phyloP scores from a whole-genome alignment of 805 yeast species.

The Yarrowia keelungensis region DNA sequence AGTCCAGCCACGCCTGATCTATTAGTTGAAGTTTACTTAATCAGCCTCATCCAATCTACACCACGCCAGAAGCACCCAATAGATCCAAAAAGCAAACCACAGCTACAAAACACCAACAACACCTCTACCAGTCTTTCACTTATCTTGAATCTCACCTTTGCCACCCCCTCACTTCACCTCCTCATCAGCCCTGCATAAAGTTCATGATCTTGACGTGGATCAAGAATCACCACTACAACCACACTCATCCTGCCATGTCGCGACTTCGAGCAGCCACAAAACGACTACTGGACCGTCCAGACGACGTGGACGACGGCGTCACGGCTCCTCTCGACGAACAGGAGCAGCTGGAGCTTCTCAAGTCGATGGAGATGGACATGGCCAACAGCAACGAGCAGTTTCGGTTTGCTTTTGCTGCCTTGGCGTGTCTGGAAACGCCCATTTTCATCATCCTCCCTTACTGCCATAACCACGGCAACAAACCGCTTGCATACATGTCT shows the following conservation, averaged over 20 bases:
- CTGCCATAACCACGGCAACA: constrained; percentile 42
- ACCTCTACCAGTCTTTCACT: too few species aligned
- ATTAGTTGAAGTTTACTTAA: too few species aligned
- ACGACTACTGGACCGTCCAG: constrained; percentile 40
- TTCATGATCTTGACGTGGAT: not conserved
- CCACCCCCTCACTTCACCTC: too few species aligned
- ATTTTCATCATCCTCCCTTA: constrained; percentile 46
- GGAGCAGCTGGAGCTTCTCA: constrained; percentile 48
- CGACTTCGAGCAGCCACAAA: constrained; percentile 43
- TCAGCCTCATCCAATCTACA: too few species aligned
- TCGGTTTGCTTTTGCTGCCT: constrained; percentile 45
- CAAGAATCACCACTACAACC: too few species aligned
- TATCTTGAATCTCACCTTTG: too few species aligned
- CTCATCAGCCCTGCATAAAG: not conserved
- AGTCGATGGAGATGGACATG: constrained; percentile 44
- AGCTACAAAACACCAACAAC: too few species aligned
- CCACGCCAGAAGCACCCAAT: too few species aligned
- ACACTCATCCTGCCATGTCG: constrained; percentile 41
- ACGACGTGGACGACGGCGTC: constrained; percentile 40
- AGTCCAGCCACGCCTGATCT: too few species aligned
- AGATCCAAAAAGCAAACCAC: too few species aligned
- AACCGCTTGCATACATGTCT: constrained; percentile 46
- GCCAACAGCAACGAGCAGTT: constrained; percentile 42
- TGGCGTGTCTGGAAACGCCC: constrained; percentile 49
- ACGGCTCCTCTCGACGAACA: constrained; percentile 42